These are phyloP conservation scores for Cicer judaicum DNA, from an alignment of 306 rosid genomes.

Conservation along the genomic window DNA sequence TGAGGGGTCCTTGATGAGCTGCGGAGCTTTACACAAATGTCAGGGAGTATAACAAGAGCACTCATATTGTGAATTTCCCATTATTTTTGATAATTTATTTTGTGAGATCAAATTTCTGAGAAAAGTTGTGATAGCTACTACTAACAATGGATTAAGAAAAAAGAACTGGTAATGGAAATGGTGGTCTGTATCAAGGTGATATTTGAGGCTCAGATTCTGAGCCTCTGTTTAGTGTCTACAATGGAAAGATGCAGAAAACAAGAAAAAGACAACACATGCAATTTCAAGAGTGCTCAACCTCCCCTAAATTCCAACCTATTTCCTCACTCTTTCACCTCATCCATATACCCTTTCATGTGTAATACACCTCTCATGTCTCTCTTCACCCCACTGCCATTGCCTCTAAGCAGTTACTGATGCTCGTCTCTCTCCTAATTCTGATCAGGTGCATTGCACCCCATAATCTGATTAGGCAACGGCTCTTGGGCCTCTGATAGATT, in stretches of 20 bases:
- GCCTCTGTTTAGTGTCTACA: background rate
- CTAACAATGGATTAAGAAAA: background rate
- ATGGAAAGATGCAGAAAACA: slow-evolving; percentile 3
- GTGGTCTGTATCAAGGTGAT: background rate
- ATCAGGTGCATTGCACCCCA: too few relatives aligned
- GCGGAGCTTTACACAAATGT: background rate
- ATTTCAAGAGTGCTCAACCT: background rate
- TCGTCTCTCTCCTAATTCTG: background rate
- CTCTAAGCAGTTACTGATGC: background rate
- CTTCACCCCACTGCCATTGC: background rate
- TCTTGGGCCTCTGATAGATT: background rate
- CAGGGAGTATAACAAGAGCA: background rate
- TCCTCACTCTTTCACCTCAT: background rate
- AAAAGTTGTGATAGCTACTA: background rate
- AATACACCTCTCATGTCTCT: background rate
- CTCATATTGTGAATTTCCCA: background rate
- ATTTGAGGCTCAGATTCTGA: background rate
- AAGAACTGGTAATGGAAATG: background rate
- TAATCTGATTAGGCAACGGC: too few relatives aligned
- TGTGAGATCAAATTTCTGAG: slow-evolving; percentile 5
- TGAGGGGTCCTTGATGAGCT: slow-evolving; percentile 20
- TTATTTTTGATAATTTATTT: background rate
- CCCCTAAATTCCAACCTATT: background rate
- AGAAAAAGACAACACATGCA: background rate
- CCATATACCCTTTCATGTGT: background rate